These are phyloP conservation scores for Rhizopus delemar DNA, from an alignment of 371 early-diverging fungal genomes.

Conservation along the genomic window DNA sequence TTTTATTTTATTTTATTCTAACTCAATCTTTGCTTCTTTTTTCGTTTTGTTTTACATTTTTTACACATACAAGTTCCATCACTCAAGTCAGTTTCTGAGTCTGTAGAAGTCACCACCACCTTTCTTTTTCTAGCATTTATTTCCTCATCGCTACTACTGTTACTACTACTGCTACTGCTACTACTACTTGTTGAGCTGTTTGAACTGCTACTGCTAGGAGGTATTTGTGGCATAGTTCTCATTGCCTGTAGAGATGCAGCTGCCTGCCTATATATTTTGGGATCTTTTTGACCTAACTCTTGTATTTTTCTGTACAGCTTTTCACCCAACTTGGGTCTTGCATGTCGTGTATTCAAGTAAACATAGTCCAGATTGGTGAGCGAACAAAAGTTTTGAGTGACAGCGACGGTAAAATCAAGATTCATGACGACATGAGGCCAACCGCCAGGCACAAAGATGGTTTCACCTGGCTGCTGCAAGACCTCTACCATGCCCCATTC, in stretches of 20 bases:
- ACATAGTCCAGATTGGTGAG: conserved; percentile 73
- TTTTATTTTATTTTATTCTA: background rate
- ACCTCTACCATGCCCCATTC: conserved; percentile 73
- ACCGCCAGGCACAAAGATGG: conserved; percentile 84
- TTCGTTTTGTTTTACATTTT: conserved; percentile 60
- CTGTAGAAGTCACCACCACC: conserved; percentile 48
- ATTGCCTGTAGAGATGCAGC: conserved; percentile 51
- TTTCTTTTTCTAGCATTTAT: conserved; percentile 8
- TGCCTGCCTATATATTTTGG: conserved; percentile 42
- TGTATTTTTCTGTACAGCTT: conserved; percentile 53
- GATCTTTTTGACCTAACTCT: conserved; percentile 40
- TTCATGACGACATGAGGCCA: conserved; percentile 88
- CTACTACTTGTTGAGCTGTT: conserved; percentile 39
- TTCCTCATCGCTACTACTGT: conserved; percentile 17
- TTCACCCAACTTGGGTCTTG: conserved; percentile 70
- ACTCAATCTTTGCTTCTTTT: conserved; percentile 13
- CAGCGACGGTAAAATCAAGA: conserved; percentile 75
- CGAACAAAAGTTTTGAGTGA: conserved; percentile 84
- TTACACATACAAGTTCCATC: conserved; percentile 66
- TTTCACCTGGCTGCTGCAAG: conserved; percentile 77
- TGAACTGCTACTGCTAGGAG: conserved; percentile 45
- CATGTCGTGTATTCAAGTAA: conserved; percentile 67
- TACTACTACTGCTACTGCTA: conserved; percentile 32
- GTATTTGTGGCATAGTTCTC: conserved; percentile 58
- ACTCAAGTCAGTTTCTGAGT: conserved; percentile 56